Evolutionary conservation across 345 rosid genomes (phyloP), one percentile per base, ranked within the genome.

Genomic region (Draba incana): DNA sequence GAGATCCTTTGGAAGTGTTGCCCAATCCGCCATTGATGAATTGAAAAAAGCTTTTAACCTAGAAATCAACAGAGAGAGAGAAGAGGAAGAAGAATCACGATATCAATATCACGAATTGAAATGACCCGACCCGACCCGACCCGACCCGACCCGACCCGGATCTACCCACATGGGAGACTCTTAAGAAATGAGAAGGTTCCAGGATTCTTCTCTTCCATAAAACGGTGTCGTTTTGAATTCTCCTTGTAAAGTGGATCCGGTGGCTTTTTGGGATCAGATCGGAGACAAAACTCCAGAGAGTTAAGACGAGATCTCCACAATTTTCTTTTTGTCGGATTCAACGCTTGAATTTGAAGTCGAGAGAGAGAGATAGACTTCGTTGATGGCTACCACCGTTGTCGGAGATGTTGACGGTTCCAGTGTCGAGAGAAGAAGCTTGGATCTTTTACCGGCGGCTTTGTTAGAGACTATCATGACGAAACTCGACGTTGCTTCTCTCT

Each of bases 401-500:
- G 69, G 27, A 43, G 72, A 37, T 33, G 49, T 50, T 45, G 79
- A 66, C 41, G 47, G 58, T 62, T 28, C 42, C 55, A 65, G 65
- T 70, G 71, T 50, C 12, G 70, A 55, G 31, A 74, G 64, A 76
- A 77, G 80, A 76, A 77, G 80, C 48, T 62, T 93, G 66, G 98
- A 86, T 74, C 84, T 80, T 73, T 79, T 93, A 35, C 97, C 96
- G 27, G 76, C 75, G 47, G 92, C 90, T 55, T 72, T 93, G 1
- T 49, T 90, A 16, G 86, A 81, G 24, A 82, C 92, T 63, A 77
- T 90, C 47, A 80, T 93, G 86, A 68, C 87, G 20, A 88, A 88
- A 79, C 92, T 93, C 7, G 96, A 93, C 66, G 77, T 90, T 5
- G 81, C 84, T 38, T 85, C 97, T 63, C 84, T 93, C 70, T 87